Percentiles rank a stretch among this genome's conserved stretches.
Conservation (phyloP, 78 protist species). For the Guillardia theta region DNA sequence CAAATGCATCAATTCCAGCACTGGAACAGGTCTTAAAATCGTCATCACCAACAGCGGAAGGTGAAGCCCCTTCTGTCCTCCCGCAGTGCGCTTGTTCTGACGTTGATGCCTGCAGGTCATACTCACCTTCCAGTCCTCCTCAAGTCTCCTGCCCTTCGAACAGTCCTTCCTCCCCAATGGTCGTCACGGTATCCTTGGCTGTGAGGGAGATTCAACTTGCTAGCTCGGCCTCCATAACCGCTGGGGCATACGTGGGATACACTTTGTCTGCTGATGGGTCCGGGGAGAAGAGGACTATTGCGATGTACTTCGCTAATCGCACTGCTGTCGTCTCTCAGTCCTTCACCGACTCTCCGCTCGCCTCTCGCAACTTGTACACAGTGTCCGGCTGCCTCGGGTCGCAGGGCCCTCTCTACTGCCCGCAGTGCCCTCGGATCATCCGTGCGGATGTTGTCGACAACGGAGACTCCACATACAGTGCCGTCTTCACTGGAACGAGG, state of each 20-base stretch:
- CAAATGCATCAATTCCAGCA: not conserved
- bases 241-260: not conserved
- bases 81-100: too few relatives aligned
- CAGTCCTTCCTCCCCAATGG: too few relatives aligned
- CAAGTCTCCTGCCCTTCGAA: too few relatives aligned
- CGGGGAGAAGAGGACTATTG: not conserved
- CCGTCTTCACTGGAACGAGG: not conserved
- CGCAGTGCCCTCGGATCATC: slow-evolving; percentile 5
- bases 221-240: not conserved
- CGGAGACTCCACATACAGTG: not conserved
- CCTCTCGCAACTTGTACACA: not conserved
- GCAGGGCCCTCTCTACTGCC: not conserved
- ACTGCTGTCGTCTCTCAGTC: not conserved
- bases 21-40: too few relatives aligned
- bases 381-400: not conserved
- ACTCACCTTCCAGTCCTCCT: too few relatives aligned
- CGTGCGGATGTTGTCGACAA: not conserved
- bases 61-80: too few relatives aligned
- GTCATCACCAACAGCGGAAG: too few relatives aligned
- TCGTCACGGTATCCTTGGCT: too few relatives aligned
- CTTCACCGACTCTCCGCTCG: not conserved
- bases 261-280: not conserved
- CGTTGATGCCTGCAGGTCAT: too few relatives aligned
- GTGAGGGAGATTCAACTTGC: not conserved
- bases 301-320: not conserved